Evolutionary conservation across 805 yeast species (phyloP).

Genomic region (Saccharomycopsis selenospora): DNA sequence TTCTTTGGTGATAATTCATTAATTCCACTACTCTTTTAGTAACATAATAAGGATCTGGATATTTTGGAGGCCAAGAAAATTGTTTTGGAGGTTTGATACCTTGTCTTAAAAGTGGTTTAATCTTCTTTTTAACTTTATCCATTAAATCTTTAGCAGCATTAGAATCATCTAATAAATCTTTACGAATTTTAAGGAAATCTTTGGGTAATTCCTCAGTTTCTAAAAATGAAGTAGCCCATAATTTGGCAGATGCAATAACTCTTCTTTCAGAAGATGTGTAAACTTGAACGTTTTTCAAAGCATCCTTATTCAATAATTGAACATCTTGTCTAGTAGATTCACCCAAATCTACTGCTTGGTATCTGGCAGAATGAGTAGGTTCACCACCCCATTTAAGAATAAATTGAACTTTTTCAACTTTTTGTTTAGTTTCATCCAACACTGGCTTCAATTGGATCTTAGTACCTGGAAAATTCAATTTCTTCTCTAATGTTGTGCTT

Average conservation of each 20-base stretch:
- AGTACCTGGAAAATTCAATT: conserved; percentile 88
- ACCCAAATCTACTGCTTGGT: conserved; percentile 92
- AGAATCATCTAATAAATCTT: conserved; percentile 89
- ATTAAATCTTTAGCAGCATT: conserved; percentile 96
- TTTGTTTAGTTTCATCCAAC: conserved; percentile 49
- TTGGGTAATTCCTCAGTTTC: conserved; percentile 63
- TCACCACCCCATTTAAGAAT: conserved; percentile 99
- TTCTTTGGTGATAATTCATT: conserved; percentile 82
- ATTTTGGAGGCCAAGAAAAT: conserved; percentile 97
- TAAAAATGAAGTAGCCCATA: conserved; percentile 73
- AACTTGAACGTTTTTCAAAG: conserved; percentile 77
- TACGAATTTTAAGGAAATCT: conserved; percentile 73
- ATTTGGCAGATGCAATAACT: conserved; percentile 85
- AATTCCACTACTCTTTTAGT: conserved; percentile 90
- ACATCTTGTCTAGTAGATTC: conserved; percentile 92
- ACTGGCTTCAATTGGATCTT: conserved; percentile 94
- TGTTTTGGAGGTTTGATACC: conserved; percentile 97
- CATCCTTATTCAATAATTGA: conserved; percentile 74
- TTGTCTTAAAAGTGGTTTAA: conserved; percentile 87
- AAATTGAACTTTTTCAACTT: conserved; percentile 90
- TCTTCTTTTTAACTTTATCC: conserved; percentile 96
- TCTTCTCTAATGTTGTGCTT: conserved; percentile 78
- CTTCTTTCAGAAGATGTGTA: conserved; percentile 92
- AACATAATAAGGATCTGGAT: conserved; percentile 95
- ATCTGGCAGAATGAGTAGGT: conserved; percentile 94